Percentiles rank a stretch among this genome's conserved stretches.
phyloP scores from a whole-genome alignment of 192 early-diverging fungal species.

The Chytriomyces sp. region DNA sequence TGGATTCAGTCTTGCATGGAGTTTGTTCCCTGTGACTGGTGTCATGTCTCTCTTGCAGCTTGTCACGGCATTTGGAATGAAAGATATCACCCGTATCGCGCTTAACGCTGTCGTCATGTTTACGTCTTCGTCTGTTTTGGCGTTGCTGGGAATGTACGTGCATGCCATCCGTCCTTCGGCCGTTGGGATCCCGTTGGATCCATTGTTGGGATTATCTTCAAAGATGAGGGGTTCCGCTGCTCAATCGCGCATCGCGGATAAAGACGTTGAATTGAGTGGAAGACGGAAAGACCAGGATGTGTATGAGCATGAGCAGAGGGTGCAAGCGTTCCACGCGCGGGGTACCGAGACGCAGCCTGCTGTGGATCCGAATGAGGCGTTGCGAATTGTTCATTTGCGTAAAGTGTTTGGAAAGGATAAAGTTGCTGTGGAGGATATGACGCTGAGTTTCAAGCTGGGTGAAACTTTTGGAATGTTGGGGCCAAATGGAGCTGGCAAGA shows the following conservation, averaged over 20 bases:
- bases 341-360: conserved; percentile 9
- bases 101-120: conserved; percentile 22
- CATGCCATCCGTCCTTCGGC: conserved; percentile 38
- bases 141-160: conserved; percentile 34
- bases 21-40: conserved; percentile 31
- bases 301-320: conserved; percentile 23
- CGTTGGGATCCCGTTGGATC: conserved; percentile 35
- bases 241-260: not conserved
- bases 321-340: conserved; percentile 14
- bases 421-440: conserved; percentile 39
- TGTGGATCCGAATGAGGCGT: conserved; percentile 30
- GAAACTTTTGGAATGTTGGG: conserved; percentile 62
- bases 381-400: conserved; percentile 32
- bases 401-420: conserved; percentile 35
- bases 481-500: conserved; percentile 77
- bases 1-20: conserved; percentile 20
- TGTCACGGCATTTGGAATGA: conserved; percentile 16
- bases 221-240: not conserved
- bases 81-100: not conserved
- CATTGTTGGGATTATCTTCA: conserved; percentile 32
- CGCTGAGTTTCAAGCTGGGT: conserved; percentile 37
- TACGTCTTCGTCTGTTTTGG: conserved; percentile 8
- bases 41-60: conserved; percentile 19
- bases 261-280: not conserved
- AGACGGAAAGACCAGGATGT: conserved; percentile 33